phyloP scores from a whole-genome alignment of 2,329 filamentous ascomycete genomes.

The Fusarium papillatum region DNA sequence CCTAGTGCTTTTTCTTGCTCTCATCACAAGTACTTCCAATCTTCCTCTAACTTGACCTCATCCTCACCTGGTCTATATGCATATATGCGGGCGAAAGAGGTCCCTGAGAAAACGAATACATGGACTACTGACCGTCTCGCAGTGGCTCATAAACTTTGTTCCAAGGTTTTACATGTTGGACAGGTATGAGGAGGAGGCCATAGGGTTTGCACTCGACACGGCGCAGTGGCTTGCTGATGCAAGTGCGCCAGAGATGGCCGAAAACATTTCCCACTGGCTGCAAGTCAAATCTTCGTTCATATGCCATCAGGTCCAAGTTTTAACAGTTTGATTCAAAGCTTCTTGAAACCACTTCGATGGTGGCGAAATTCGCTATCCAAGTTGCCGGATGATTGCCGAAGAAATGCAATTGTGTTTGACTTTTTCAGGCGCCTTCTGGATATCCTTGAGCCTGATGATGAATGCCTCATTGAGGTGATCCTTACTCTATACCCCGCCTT shows the following conservation, averaged over 20 bases:
- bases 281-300: background rate
- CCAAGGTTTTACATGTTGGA: accelerated
- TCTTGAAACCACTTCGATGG: accelerated
- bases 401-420: too few relatives aligned
- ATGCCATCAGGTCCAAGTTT: too few relatives aligned
- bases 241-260: background rate
- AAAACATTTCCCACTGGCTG: accelerated
- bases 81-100: background rate
- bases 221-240: background rate
- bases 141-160: accelerated
- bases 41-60: background rate
- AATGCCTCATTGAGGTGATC: background rate
- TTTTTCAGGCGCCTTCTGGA: background rate
- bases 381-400: background rate
- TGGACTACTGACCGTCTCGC: background rate
- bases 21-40: background rate
- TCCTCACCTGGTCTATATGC: background rate
- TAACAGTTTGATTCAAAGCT: background rate
- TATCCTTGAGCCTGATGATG: background rate
- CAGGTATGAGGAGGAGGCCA: background rate
- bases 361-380: background rate
- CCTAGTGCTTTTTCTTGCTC: background rate
- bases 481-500: background rate
- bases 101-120: background rate
- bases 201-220: background rate